Conservation (phyloP, 331 rosid species). For the Malus hybrid region DNA sequence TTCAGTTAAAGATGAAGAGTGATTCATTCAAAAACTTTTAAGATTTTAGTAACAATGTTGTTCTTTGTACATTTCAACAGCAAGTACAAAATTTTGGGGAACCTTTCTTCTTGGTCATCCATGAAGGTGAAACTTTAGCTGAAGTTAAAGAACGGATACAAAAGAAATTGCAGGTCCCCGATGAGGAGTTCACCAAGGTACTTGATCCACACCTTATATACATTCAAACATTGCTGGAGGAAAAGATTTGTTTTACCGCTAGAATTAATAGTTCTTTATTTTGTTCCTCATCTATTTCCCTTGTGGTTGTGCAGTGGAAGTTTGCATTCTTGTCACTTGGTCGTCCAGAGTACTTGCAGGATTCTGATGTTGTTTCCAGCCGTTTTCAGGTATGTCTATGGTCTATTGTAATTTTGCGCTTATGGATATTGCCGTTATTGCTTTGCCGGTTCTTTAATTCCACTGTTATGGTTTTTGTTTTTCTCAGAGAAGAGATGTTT, state of each 20-base stretch:
- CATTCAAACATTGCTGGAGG: neutral
- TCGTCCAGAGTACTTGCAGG: slow-evolving; percentile 90
- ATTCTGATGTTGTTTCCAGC: slow-evolving; percentile 56
- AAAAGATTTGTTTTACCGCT: neutral
- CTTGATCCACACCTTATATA: neutral
- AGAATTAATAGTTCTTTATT: neutral
- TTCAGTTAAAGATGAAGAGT: neutral
- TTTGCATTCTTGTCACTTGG: slow-evolving; percentile 82
- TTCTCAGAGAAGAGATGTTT: slow-evolving; percentile 68
- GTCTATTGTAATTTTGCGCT: neutral
- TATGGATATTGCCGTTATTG: neutral
- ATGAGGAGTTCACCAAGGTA: slow-evolving; percentile 85
- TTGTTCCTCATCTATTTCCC: neutral
- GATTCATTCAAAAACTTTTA: neutral
- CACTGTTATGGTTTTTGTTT: neutral
- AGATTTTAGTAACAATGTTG: neutral
- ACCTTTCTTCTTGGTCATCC: slow-evolving; percentile 79
- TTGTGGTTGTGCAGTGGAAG: slow-evolving; percentile 57
- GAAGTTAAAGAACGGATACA: slow-evolving; percentile 77
- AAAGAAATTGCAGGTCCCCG: slow-evolving; percentile 73
- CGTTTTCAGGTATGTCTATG: slow-evolving; percentile 67
- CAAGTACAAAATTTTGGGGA: slow-evolving; percentile 92
- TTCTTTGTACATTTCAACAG: slow-evolving; percentile 31
- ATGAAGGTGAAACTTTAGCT: slow-evolving; percentile 72
- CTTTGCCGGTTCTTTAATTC: neutral